Evolutionary conservation across 768 basidiomycete species (phyloP).

Genomic region (Tulasnella sp.): DNA sequence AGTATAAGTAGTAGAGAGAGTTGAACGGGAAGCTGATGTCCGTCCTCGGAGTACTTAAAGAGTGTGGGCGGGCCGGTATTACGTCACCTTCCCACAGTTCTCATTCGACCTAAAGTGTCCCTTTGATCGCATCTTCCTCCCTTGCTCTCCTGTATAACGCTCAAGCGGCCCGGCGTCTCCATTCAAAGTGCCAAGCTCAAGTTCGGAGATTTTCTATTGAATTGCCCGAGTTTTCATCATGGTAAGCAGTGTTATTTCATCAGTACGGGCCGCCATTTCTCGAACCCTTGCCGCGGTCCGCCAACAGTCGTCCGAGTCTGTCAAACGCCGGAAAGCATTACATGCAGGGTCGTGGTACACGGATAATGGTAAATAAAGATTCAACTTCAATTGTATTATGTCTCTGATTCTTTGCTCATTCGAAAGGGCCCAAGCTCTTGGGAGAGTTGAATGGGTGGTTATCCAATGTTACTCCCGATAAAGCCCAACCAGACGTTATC

Average conservation of each 20-base stretch:
- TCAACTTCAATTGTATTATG: neutral
- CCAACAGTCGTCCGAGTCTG: no score
- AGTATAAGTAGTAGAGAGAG: neutral
- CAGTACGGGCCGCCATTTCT: no score
- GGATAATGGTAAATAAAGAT: slow-evolving; percentile 42
- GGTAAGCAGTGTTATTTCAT: no score
- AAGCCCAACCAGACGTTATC: slow-evolving; percentile 31
- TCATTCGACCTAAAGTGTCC: neutral
- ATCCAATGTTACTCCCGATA: slow-evolving; percentile 43
- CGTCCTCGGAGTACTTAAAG: neutral
- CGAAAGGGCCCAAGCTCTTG: slow-evolving; percentile 49
- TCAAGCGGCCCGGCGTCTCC: neutral
- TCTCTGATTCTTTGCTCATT: neutral
- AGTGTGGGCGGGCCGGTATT: neutral
- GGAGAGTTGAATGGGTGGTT: slow-evolving; percentile 60
- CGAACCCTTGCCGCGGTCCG: no score
- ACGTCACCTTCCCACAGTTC: neutral
- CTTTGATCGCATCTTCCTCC: neutral
- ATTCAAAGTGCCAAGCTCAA: no score
- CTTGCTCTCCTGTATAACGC: neutral
- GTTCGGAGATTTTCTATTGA: no score
- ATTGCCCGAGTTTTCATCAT: no score
- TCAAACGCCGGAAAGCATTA: slow-evolving; percentile 39
- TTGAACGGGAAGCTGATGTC: neutral
- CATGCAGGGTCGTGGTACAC: slow-evolving; percentile 94